Percentiles rank a stretch among this genome's conserved stretches.
phyloP scores from a whole-genome alignment of 345 rosid species.

The Abelmoschus esculentus region DNA sequence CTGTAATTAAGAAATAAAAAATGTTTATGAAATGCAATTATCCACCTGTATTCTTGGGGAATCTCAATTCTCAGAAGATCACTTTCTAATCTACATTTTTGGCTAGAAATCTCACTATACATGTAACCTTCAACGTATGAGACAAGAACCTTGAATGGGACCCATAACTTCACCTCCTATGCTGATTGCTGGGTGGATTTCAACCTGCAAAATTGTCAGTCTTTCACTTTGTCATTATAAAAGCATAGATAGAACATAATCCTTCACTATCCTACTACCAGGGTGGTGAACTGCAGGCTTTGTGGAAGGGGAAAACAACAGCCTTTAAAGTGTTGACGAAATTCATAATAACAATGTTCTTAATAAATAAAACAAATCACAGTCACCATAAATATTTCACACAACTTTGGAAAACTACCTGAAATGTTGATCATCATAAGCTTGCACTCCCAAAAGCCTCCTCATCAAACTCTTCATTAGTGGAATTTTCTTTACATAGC shows the following conservation, averaged over 20 bases:
- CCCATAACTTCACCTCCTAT: not conserved
- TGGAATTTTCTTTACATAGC: constrained; percentile 77
- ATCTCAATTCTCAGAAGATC: not conserved
- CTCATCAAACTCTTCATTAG: constrained; percentile 78
- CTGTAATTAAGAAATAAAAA: constrained; percentile 10
- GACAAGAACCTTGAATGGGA: constrained; percentile 6
- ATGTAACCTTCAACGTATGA: constrained; percentile 15
- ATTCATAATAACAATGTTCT: not conserved
- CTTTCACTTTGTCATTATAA: not conserved
- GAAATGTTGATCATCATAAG: constrained; percentile 36
- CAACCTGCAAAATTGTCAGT: constrained; percentile 24
- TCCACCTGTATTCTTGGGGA: constrained; percentile 10
- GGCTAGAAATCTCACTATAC: constrained; percentile 25
- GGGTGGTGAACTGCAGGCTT: not conserved
- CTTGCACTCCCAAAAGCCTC: constrained; percentile 52
- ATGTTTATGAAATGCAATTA: constrained; percentile 14
- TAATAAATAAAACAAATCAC: too few relatives aligned
- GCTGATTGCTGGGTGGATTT: constrained; percentile 7
- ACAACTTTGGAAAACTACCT: constrained; percentile 36
- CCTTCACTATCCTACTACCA: not conserved
- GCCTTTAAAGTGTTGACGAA: not conserved
- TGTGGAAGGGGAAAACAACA: not conserved
- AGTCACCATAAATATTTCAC: not conserved
- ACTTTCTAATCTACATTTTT: constrained; percentile 23
- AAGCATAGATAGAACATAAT: not conserved